Base-by-base conservation (phyloP, 202 grass and related monocot species). In the Panicum virgatum region DNA sequence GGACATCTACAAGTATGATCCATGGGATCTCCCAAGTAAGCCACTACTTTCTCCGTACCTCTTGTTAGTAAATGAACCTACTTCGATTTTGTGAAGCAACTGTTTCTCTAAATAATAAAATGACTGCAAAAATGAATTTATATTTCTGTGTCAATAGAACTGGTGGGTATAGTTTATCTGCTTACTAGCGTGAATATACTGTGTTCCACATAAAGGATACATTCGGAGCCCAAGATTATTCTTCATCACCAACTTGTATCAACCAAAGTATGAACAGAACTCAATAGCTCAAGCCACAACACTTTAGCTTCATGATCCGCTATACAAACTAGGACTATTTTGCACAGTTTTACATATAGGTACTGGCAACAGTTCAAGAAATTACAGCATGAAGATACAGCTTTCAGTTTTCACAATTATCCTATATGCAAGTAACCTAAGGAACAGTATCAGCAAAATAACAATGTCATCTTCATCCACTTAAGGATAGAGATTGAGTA, bases 1-100 rank as follows among this genome's bases (percentile, higher is more conserved):
- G 60, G 88, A 90, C 68, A 86, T 90, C 74, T 86, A 90, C 83
- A 90, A 86, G 62, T 80, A 79, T 79, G 88, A 90, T 59, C 83
- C 88, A 69, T 90, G 88, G 88, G 83, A 90, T 83, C 83, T 86
- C 53, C 88, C 83, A 80, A 79, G 88, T 90, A 83, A 86, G 84
- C 44, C 27, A 64, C 71, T 37, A 44, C 23, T 52, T 62, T 83
- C 42, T 79, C 5, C 71, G 44, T 69, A 27, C 52, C 63, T 38
- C 30, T 52, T 89, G 36, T 39, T 80, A 64, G 26, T 69, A n/a
- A 80, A 62, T 69, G 26, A 36, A 37, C 25, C 16, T 63, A 71
- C 37, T 76, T 69, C 38, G 59, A 43, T 84, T 18, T 53, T 87
- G 76, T 36, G 45, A 66, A 62, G 9, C n/a, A 39, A 9, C 7